Evolutionary conservation across 495 filamentous ascomycete genomes (phyloP), one percentile per base, ranked within the genome.

Genomic region (Wilcoxina mikolae): DNA sequence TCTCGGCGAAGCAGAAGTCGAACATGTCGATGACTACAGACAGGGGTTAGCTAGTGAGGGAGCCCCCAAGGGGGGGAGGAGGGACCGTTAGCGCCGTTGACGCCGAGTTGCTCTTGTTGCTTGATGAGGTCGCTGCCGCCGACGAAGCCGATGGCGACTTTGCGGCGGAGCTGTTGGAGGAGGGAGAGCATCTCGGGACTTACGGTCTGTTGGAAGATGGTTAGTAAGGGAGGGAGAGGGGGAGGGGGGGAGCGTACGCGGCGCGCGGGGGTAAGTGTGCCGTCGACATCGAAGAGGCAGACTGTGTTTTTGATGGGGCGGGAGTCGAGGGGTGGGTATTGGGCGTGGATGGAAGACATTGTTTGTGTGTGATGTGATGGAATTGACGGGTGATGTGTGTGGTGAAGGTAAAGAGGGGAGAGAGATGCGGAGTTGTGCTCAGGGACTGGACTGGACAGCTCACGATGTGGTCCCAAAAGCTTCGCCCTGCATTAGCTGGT

Each of bases 1-100:
- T 95, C 72, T 96, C 90, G 51, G 86, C 71, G 73, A 96, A 96
- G 74, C 84, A 90, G 72, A 85, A 95, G 72, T 96, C 90, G 72
- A 96, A 98, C 55, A 95, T 78, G 38, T 66, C 59, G 28, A 60
- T 58, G 39, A 66, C 64, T 66, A 39, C 27, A n/a, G 35, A 35
- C 7, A 11, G n/a, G n/a, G 5, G 27, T 52, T 52, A 52, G 49
- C 4, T 25, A 3, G 12, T 23, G 47, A 28, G 23, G n/a, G n/a
- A n/a, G n/a, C n/a, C n/a, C n/a, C n/a, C n/a, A 73, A 27, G 67
- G 60, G 26, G 69, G 25, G 17, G 12, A 5, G 22, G 35, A 47
- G 22, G 20, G 53, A 65, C 62, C 62, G 42, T 64, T 65, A 27
- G 52, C 26, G 5, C 64, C 64, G 48, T 60, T 60, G 24, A 63